A percentile compares a stretch with the other conserved stretches of the same genome.
phyloP scores from a whole-genome alignment of 345 rosid species.

The Eucalyptus victrix region DNA sequence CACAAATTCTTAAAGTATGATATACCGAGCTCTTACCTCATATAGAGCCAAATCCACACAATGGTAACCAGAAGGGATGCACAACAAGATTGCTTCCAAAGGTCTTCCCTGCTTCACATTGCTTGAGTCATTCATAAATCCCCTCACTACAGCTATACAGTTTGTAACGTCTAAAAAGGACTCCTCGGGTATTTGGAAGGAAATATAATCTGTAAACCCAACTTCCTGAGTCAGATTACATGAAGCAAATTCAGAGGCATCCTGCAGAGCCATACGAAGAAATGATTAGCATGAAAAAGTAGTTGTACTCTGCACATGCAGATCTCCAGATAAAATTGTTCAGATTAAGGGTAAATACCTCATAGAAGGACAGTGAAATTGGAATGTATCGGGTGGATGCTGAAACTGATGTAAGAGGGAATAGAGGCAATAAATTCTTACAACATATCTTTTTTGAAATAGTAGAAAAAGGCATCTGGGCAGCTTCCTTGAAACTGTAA shows the following conservation, averaged over 20 bases:
- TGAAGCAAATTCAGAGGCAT: not conserved
- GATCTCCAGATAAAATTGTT: not conserved
- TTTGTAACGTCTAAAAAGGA: not conserved
- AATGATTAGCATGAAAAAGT: not conserved
- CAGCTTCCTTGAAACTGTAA: conserved; percentile 76
- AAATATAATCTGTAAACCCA: not conserved
- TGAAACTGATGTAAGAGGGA: conserved; percentile 32
- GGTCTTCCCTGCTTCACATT: not conserved
- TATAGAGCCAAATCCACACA: not conserved
- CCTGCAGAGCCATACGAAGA: not conserved
- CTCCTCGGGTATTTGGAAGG: not conserved
- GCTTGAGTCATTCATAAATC: not conserved
- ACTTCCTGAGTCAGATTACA: not conserved
- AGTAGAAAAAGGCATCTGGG: conserved; percentile 62
- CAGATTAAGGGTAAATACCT: conserved; percentile 22
- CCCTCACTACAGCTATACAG: not conserved
- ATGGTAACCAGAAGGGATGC: not conserved
- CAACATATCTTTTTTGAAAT: conserved; percentile 61
- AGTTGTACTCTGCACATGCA: not conserved
- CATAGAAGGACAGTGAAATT: conserved; percentile 63
- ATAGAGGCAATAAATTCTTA: conserved; percentile 16
- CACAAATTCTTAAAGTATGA: not conserved
- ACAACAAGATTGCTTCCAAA: not conserved
- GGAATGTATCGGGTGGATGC: conserved; percentile 30
- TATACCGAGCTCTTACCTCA: not conserved